Evolutionary conservation across 805 yeast species (phyloP), one percentile per base, ranked within the genome.

Genomic region (Pichia nakasei): DNA sequence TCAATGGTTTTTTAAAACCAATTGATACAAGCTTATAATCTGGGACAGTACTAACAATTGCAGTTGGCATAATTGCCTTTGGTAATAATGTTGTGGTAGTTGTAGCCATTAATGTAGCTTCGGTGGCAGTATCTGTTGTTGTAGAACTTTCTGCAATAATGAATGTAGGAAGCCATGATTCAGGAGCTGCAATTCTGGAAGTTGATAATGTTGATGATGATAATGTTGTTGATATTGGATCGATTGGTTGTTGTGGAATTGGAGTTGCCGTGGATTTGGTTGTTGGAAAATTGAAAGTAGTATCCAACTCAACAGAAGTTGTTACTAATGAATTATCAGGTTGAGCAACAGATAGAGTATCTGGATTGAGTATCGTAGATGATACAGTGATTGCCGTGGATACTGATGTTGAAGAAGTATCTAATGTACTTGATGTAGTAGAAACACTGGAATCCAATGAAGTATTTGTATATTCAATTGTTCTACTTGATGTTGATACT

Each of bases 1-100:
- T 88, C 63, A 88, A 75, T 3, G 81, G 76, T 46, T 78, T 64
- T 54, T 80, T 78, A 70, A 91, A 91, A 5, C 95, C 95, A 57
- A 88, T 66, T 39, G 83, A 79, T 42, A 88, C 76, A 44, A 79
- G 61, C 41, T 71, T 67, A 56, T 76, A 75, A 15, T 68, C 64
- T 2, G 72, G 59, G 12, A 78, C 71, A 9, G 67, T 64, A 3
- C 65, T 66, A 15, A 37, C 49, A 59, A 51, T 31, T 51, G 44
- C 38, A 17, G 48, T 51, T n/a, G 96, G 94, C 0, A 87, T 75
- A 55, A 88, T 85, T 9, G 84, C 85, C 53, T 78, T 77, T 41
- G 96, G 96, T 50, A 86, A 69, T 29, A 77, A 73, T 17, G 81
- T 67, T 2, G 74, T 66, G 9, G 61, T 60, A 27, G 66, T 55